These are phyloP conservation scores for Paraphoma chrysanthemicola DNA, from an alignment of 2,329 filamentous ascomycete genomes.

Conservation along the genomic window DNA sequence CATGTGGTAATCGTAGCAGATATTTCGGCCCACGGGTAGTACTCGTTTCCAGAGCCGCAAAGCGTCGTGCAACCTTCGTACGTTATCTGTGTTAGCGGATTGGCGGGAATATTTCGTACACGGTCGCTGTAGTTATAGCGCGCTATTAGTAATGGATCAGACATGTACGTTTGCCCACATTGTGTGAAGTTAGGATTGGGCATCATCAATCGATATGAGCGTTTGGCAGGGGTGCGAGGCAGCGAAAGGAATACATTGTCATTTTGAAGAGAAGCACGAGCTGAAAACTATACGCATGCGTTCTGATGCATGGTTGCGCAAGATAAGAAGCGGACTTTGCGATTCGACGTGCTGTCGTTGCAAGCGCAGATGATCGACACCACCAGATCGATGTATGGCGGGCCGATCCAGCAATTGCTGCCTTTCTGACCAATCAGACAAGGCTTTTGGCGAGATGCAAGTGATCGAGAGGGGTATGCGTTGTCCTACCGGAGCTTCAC, in stretches of 20 bases:
- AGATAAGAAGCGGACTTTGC: not conserved
- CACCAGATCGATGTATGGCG: not conserved
- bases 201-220: not conserved
- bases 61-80: conserved; percentile 35
- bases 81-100: conserved; percentile 32
- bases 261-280: not conserved
- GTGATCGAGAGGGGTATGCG: not conserved
- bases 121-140: conserved; percentile 24
- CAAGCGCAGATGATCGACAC: not conserved
- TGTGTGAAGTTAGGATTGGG: conserved; percentile 21
- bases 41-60: conserved; percentile 38
- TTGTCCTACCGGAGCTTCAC: not conserved
- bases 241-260: not conserved
- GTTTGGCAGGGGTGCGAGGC: too few relatives aligned
- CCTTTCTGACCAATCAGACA: not conserved
- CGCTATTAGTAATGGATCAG: conserved; percentile 10
- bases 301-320: not conserved
- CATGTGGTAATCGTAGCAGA: conserved; percentile 45
- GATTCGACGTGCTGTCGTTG: not conserved
- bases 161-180: conserved; percentile 23
- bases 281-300: not conserved
- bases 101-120: conserved; percentile 8
- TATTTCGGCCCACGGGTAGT: conserved; percentile 36
- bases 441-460: not conserved
- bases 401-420: not conserved